These are phyloP conservation scores for Acanthamoeba royreba DNA, from an alignment of 208 protist species.

Conservation along the genomic window DNA sequence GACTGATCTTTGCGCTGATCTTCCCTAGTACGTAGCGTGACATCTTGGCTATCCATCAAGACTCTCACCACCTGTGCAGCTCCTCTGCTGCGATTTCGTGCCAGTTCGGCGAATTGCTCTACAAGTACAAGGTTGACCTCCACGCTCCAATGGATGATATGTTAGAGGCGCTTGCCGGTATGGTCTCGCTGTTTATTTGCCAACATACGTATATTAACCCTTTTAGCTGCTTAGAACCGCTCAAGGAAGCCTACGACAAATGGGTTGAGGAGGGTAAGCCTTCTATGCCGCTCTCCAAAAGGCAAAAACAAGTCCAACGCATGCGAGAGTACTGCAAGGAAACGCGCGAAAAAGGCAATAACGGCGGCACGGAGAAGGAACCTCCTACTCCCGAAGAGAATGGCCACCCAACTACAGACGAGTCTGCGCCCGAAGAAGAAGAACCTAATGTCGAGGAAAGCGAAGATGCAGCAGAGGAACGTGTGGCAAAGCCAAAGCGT, in stretches of 20 bases:
- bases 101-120: not conserved
- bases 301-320: not conserved
- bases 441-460: not conserved
- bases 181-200: not conserved
- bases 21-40: not conserved
- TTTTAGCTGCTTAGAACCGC: not conserved
- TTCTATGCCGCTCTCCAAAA: not conserved
- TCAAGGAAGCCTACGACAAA: not conserved
- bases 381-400: no score
- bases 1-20: not conserved
- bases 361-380: no score
- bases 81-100: not conserved
- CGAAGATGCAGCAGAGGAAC: not conserved
- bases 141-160: not conserved
- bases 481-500: no score
- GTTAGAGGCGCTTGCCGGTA: not conserved
- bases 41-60: not conserved
- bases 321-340: no score
- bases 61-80: not conserved
- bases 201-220: not conserved
- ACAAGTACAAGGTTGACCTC: not conserved
- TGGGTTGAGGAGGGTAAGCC: not conserved
- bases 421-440: not conserved
- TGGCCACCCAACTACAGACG: no score
- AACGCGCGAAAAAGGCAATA: no score